A percentile compares a stretch with the other conserved stretches of the same genome.
Conservation (phyloP, 2,329 filamentous ascomycete genomes). For the Onygena corvina region DNA sequence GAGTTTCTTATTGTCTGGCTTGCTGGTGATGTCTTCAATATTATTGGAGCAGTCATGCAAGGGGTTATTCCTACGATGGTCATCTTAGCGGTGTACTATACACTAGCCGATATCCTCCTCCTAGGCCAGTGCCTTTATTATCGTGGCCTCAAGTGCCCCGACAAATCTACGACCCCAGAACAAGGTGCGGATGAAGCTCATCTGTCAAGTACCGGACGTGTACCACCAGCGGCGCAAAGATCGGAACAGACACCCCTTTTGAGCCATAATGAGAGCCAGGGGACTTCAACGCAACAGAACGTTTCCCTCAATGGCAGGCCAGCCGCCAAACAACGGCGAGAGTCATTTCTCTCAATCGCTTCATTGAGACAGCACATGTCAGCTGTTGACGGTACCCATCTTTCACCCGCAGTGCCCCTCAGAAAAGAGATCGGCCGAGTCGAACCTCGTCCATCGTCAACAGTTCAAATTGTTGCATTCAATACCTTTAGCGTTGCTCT, state of each 20-base stretch:
- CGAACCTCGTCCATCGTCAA: constrained; percentile 31
- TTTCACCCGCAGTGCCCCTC: constrained; percentile 74
- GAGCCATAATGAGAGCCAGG: neutral
- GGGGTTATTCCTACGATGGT: constrained; percentile 91
- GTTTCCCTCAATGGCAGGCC: constrained; percentile 13
- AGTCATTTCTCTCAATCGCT: constrained; percentile 17
- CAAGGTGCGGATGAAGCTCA: neutral
- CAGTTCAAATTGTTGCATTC: constrained; percentile 47
- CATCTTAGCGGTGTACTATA: constrained; percentile 90
- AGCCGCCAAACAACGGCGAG: constrained; percentile 4
- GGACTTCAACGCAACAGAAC: neutral
- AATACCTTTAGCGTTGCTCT: constrained; percentile 65
- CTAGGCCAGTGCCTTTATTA: constrained; percentile 92
- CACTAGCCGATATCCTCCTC: constrained; percentile 78
- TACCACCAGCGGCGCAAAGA: constrained; percentile 1
- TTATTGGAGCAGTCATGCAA: constrained; percentile 80
- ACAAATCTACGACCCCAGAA: constrained; percentile 12
- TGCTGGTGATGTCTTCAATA: constrained; percentile 90
- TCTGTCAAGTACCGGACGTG: neutral
- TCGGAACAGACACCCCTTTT: constrained; percentile 20
- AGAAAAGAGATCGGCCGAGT: constrained; percentile 25
- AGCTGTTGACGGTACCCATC: constrained; percentile 51
- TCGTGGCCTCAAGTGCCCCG: constrained; percentile 53
- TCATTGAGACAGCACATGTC: constrained; percentile 39
- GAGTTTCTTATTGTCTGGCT: constrained; percentile 92